Conservation (phyloP, 306 rosid species). For the Benincasa hispida region DNA sequence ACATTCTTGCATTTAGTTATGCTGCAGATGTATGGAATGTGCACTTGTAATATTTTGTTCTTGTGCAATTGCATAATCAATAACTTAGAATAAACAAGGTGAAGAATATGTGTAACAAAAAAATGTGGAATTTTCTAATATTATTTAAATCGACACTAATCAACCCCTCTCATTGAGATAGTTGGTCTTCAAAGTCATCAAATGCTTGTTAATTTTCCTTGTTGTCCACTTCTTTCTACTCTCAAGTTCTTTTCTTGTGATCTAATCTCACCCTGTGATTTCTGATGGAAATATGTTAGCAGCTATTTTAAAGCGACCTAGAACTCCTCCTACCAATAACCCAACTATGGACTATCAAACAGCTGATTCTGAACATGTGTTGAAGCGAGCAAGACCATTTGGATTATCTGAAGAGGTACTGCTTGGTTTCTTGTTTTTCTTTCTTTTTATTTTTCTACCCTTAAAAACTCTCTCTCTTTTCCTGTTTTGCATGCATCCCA, state of each 20-base stretch:
- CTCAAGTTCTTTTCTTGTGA: not conserved
- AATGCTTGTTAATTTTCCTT: not conserved
- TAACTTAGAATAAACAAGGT: not conserved
- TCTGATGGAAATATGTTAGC: slow-evolving; percentile 17
- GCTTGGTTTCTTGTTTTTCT: not conserved
- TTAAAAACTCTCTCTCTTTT: not conserved
- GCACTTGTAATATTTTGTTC: not conserved
- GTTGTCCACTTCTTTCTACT: not conserved
- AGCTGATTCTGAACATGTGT: slow-evolving; percentile 88
- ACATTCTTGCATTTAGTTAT: not conserved
- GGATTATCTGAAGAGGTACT: slow-evolving; percentile 85
- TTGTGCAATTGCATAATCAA: not conserved
- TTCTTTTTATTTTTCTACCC: not conserved
- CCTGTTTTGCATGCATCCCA: not conserved
- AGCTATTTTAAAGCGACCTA: slow-evolving; percentile 89
- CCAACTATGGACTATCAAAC: slow-evolving; percentile 94
- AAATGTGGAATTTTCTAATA: not conserved
- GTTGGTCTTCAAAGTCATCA: not conserved
- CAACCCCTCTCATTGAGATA: not conserved
- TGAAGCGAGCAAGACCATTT: slow-evolving; percentile 90
- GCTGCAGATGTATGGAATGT: not conserved
- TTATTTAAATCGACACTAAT: not conserved
- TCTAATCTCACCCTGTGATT: not conserved
- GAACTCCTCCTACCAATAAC: slow-evolving; percentile 92
- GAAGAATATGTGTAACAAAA: not conserved